These are phyloP conservation scores for Bipolaris sorokiniana DNA, from an alignment of 2,329 filamentous ascomycete species.

Conservation along the genomic window DNA sequence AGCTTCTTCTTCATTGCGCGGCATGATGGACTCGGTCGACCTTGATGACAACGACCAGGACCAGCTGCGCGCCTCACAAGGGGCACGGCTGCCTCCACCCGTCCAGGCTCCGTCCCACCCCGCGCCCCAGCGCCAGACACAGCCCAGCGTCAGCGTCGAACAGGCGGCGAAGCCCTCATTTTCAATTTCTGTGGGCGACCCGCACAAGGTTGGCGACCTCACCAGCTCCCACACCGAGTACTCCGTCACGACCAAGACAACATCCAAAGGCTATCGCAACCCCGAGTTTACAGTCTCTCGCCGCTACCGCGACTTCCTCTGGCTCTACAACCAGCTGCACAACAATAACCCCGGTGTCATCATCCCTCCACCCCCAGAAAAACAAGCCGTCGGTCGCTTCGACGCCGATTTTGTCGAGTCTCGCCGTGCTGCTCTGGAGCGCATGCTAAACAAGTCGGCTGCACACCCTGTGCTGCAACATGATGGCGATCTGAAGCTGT, in stretches of 20 bases:
- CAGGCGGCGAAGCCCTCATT: conserved; percentile 93
- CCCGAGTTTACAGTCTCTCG: conserved; percentile 92
- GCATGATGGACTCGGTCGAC: conserved; percentile 69
- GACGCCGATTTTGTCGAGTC: conserved; percentile 97
- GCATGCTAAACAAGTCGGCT: conserved; percentile 97
- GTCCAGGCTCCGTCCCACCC: conserved; percentile 60
- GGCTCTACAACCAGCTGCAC: conserved; percentile 95
- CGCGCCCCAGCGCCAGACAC: conserved; percentile 58
- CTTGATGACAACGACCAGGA: conserved; percentile 70
- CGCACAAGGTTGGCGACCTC: conserved; percentile 95
- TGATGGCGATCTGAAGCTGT: conserved; percentile 92
- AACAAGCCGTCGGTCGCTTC: conserved; percentile 95
- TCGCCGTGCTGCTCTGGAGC: conserved; percentile 85
- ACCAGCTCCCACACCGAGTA: conserved; percentile 98
- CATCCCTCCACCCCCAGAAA: conserved; percentile 94
- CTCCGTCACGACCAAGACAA: conserved; percentile 92
- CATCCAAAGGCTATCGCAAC: conserved; percentile 93
- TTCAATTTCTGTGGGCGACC: conserved; percentile 89
- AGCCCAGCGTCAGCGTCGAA: conserved; percentile 87
- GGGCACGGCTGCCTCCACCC: conserved; percentile 69
- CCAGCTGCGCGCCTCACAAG: conserved; percentile 51
- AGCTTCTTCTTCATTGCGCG: conserved; percentile 57
- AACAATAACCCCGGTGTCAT: conserved; percentile 94
- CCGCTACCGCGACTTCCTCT: conserved; percentile 94
- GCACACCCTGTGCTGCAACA: conserved; percentile 89